A percentile compares a stretch with the other conserved stretches of the same genome.
phyloP scores from a whole-genome alignment of 2,329 filamentous ascomycete genomes.

The Atkinsonella hypoxylon region DNA sequence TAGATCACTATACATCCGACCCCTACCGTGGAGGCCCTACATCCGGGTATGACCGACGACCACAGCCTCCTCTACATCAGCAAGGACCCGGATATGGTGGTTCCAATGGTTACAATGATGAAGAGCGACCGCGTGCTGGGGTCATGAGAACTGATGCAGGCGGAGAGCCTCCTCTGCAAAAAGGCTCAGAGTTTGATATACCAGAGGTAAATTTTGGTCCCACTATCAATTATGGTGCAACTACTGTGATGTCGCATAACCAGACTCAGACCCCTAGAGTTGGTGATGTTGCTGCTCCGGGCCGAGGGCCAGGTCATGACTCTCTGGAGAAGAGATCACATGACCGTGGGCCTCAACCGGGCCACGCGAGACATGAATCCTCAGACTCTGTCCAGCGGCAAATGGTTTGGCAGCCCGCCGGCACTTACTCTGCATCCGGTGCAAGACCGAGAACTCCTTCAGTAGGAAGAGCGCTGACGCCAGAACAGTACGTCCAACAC shows the following conservation, averaged over 20 bases:
- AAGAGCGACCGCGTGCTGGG: slow-evolving; percentile 61
- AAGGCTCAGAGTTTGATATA: slow-evolving; percentile 38
- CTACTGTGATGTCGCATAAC: slow-evolving; percentile 17
- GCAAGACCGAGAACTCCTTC: slow-evolving; percentile 11
- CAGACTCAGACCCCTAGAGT: slow-evolving; percentile 18
- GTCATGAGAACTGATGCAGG: slow-evolving; percentile 67
- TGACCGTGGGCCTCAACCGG: slow-evolving; percentile 12
- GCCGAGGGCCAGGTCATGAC: slow-evolving; percentile 17
- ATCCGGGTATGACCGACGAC: slow-evolving; percentile 7
- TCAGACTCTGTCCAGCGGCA: slow-evolving; percentile 49
- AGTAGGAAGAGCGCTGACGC: slow-evolving; percentile 42
- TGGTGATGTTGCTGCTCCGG: slow-evolving; percentile 8
- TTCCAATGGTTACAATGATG: slow-evolving; percentile 35
- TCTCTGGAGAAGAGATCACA: slow-evolving; percentile 17
- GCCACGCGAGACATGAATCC: slow-evolving; percentile 35
- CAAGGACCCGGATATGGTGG: slow-evolving; percentile 35
- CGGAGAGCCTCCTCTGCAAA: slow-evolving; percentile 18
- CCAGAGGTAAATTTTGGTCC: slow-evolving; percentile 77
- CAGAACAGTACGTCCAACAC: slow-evolving; percentile 77
- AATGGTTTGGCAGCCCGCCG: slow-evolving; percentile 69
- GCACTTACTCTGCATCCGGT: slow-evolving; percentile 34
- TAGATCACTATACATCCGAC: slow-evolving; percentile 25
- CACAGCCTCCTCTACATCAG: slow-evolving; percentile 11
- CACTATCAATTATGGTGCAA: slow-evolving; percentile 53
- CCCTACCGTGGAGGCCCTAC: slow-evolving; percentile 11